Percentiles rank a stretch among this genome's conserved stretches.
Conservation (phyloP, 208 protist species). For the Phytomonas francai region DNA sequence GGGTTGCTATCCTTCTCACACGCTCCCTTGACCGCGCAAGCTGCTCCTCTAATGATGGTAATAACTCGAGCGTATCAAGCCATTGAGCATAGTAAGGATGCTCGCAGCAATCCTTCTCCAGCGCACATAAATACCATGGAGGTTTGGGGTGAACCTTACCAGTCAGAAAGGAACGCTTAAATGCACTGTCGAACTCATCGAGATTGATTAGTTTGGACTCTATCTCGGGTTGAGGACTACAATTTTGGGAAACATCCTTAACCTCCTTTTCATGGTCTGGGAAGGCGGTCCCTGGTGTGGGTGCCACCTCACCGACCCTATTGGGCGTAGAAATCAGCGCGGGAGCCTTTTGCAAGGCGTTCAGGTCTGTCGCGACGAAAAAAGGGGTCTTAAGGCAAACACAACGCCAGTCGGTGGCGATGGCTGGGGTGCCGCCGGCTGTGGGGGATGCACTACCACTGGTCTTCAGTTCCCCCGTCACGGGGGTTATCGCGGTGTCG, state of each 20-base stretch:
- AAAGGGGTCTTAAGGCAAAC: background rate
- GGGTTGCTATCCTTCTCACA: background rate
- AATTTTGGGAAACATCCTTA: background rate
- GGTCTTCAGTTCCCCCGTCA: background rate
- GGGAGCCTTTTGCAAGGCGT: constrained; percentile 1
- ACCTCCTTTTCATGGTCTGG: background rate
- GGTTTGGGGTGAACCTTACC: constrained; percentile 57
- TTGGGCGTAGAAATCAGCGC: background rate
- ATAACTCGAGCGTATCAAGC: constrained; percentile 42
- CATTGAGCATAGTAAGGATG: constrained; percentile 58
- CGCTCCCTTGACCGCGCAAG: constrained; percentile 17
- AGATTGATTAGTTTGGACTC: background rate
- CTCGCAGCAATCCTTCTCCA: constrained; percentile 54
- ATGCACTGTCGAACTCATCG: constrained; percentile 12
- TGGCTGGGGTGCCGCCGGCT: background rate
- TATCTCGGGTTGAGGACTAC: background rate
- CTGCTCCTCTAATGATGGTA: constrained; percentile 32
- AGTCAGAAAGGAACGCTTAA: constrained; percentile 24
- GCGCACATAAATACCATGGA: constrained; percentile 62
- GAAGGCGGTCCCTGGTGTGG: no score
- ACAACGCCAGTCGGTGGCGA: background rate
- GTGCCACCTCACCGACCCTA: no score
- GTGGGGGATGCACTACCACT: background rate
- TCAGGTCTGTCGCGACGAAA: constrained; percentile 3
- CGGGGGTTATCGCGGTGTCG: background rate